phyloP scores from a whole-genome alignment of 2,329 filamentous ascomycete species.

The Tolypocladium tropicale region DNA sequence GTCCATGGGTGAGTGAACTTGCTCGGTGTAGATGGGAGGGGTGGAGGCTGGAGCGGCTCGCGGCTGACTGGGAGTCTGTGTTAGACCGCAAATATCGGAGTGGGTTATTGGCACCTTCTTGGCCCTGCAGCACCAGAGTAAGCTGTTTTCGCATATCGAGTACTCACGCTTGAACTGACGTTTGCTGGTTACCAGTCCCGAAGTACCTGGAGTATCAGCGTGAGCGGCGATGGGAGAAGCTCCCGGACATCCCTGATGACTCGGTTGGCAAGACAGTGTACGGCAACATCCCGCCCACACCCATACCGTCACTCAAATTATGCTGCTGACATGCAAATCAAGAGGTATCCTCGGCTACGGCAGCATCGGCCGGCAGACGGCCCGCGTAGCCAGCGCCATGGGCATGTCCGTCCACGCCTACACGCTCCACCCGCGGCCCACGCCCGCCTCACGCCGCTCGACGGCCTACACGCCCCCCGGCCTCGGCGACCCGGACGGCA shows the following conservation, averaged over 20 bases:
- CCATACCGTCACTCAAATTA: too few relatives aligned
- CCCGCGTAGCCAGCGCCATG: slow-evolving; percentile 49
- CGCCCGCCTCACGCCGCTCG: background rate
- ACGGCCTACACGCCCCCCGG: background rate
- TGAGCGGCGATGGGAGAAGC: background rate
- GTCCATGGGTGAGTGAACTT: background rate
- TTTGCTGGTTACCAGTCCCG: background rate
- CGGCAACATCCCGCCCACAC: background rate
- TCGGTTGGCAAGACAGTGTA: background rate
- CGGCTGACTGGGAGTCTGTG: background rate
- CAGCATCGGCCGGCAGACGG: slow-evolving; percentile 41
- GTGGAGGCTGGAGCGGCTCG: background rate
- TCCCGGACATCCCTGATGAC: background rate
- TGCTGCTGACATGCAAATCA: background rate
- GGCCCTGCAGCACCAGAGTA: background rate
- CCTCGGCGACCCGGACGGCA: background rate
- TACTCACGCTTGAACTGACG: background rate
- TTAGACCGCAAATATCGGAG: background rate
- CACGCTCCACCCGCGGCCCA: slow-evolving; percentile 52
- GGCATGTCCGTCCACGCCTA: slow-evolving; percentile 68
- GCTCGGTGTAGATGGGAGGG: background rate
- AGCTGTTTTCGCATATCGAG: background rate
- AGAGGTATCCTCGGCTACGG: slow-evolving; percentile 46
- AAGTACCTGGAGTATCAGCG: background rate
- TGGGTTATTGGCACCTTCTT: background rate